phyloP scores from a whole-genome alignment of 2,329 filamentous ascomycete genomes.

The Trichoderma guizhouense region DNA sequence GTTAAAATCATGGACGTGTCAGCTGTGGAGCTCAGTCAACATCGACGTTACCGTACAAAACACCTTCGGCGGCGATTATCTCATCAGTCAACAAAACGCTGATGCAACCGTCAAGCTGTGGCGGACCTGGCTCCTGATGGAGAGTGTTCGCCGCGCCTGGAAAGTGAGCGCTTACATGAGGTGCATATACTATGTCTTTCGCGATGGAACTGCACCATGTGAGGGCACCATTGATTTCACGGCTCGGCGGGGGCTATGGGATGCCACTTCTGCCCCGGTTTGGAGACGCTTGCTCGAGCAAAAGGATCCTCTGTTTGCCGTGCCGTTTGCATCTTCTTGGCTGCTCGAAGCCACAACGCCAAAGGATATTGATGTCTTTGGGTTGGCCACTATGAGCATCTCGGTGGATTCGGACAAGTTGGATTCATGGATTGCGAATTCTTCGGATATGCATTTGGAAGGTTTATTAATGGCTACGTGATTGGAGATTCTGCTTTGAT shows the following conservation, averaged over 20 bases:
- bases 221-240: conserved; percentile 26
- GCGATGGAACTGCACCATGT: conserved; percentile 20
- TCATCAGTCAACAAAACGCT: background rate
- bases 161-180: conserved; percentile 21
- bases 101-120: conserved; percentile 16
- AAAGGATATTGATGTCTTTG: conserved; percentile 14
- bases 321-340: background rate
- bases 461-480: background rate
- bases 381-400: background rate
- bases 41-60: conserved; percentile 20
- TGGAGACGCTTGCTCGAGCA: conserved; percentile 23
- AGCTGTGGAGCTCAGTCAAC: conserved; percentile 22
- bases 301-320: conserved; percentile 18
- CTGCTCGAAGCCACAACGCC: background rate
- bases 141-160: conserved; percentile 29
- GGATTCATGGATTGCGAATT: conserved; percentile 13
- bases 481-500: background rate
- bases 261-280: conserved; percentile 22
- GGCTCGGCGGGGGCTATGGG: conserved; percentile 28
- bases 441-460: background rate
- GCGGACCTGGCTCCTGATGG: conserved; percentile 28
- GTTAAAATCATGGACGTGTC: conserved; percentile 18
- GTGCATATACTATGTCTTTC: conserved; percentile 21
- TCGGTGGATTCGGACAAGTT: conserved; percentile 13
- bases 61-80: conserved; percentile 12